Conservation (phyloP, 345 rosid genomes). For the Murraya koenigii region DNA sequence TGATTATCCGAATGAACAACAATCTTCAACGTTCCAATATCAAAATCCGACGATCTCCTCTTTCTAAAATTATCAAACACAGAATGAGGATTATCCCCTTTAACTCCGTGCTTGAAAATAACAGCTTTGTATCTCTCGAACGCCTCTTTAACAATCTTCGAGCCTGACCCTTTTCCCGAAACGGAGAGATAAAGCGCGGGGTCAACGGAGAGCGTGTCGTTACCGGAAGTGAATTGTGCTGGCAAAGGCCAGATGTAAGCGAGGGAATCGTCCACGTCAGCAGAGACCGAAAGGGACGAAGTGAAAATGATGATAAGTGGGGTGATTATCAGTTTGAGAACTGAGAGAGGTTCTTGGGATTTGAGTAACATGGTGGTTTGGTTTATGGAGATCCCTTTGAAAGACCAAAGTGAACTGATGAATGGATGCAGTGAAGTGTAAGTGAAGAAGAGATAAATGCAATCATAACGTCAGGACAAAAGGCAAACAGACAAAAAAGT, state of each 20-base stretch:
- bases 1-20: slow-evolving; percentile 59
- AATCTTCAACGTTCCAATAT: slow-evolving; percentile 52
- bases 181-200: slow-evolving; percentile 49
- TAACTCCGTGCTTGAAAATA: slow-evolving; percentile 49
- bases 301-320: slow-evolving; percentile 6
- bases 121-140: slow-evolving; percentile 67
- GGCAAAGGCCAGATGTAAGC: slow-evolving; percentile 84
- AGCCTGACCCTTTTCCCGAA: slow-evolving; percentile 53
- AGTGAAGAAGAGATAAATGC: background rate
- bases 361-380: slow-evolving; percentile 3
- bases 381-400: background rate
- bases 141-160: slow-evolving; percentile 52
- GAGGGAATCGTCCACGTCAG: slow-evolving; percentile 27
- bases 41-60: slow-evolving; percentile 45
- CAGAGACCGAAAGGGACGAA: slow-evolving; percentile 2
- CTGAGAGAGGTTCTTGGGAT: background rate
- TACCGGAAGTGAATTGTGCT: slow-evolving; percentile 55
- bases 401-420: background rate
- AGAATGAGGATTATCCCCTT: slow-evolving; percentile 17
- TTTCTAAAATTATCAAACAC: slow-evolving; percentile 28
- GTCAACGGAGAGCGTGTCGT: slow-evolving; percentile 60
- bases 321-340: background rate
- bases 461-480: background rate
- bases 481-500: background rate
- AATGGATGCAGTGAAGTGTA: too few relatives aligned